Evolutionary conservation across 345 rosid species (phyloP).

Genomic region (Psidium guajava): DNA sequence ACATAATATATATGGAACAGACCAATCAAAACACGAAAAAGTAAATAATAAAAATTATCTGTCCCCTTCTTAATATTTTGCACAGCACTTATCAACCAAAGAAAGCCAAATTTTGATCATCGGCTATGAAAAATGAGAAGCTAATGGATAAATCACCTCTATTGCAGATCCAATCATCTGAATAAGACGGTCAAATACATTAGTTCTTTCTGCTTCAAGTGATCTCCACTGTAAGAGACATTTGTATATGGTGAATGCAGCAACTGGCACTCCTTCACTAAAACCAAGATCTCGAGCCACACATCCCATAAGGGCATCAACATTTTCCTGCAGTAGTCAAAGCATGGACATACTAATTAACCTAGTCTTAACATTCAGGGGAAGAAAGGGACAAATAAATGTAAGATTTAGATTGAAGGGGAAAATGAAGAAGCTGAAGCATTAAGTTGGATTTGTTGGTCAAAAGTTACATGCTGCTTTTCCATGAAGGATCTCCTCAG

Average conservation of each 20-base stretch:
- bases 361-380: not conserved
- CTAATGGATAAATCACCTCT: slow-evolving; percentile 39
- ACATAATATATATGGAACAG: not conserved
- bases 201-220: slow-evolving; percentile 88
- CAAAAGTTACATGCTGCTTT: slow-evolving; percentile 48
- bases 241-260: slow-evolving; percentile 77
- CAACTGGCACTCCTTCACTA: slow-evolving; percentile 70
- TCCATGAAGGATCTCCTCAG: slow-evolving; percentile 55
- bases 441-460: not conserved
- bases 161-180: slow-evolving; percentile 81
- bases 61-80: not conserved
- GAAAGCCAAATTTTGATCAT: not conserved
- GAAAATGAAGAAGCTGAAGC: not conserved
- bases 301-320: slow-evolving; percentile 61
- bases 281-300: slow-evolving; percentile 55
- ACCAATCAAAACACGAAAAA: not conserved
- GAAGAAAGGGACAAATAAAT: not conserved
- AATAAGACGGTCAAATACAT: slow-evolving; percentile 87
- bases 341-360: not conserved
- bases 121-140: not conserved
- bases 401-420: not conserved
- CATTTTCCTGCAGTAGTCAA: slow-evolving; percentile 33
- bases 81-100: not conserved
- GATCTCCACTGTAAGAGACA: slow-evolving; percentile 88
- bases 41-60: not conserved